Base-by-base conservation (phyloP, 2,329 filamentous ascomycete species). In the Neonectria sp. region DNA sequence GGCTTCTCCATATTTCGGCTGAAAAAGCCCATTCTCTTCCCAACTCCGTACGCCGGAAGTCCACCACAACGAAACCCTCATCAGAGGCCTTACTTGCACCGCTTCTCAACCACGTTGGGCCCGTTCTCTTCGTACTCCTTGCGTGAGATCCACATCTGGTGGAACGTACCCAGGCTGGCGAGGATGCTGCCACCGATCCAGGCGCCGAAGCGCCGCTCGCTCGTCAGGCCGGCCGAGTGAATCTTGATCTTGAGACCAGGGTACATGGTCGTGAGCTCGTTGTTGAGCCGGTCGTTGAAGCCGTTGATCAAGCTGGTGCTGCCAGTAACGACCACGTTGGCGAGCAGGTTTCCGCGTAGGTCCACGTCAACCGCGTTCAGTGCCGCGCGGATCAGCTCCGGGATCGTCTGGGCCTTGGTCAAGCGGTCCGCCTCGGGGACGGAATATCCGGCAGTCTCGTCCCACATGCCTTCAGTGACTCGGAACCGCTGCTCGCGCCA, bases 71-170 rank as follows among this genome's bases (percentile, higher is more conserved):
- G 48, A 43, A 52, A 17, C 43, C 29, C 25, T 56, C 56, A 55
- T 64, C 55, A 49, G 43, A 52, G 53, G 52, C 15, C 37, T 68
- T 84, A 98, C 85, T 97, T 97, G 88, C 95, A 98, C 76, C 95
- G 88, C 89, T 97, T 98, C 86, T 98, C 95, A 51, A 98, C 93
- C 75, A 98, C 95, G 71, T 90, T 90, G 6, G 91, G 86, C 2
- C 96, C 96, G 80, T 97, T 95, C 86, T 99, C 97, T 71, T 98
- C 95, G 76, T 98, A 98, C 85, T 99, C 96, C 86, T 97, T 97
- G 82, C 91, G 94, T 27, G 92, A 95, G 75, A 99, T 97, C 96
- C 96, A 99, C 93, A 99, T 95, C 85, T 99, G 96, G 84, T 99
- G 96, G 83, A 99, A 99, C 15, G 95, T 97, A 11, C 97, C 97